These are phyloP conservation scores for Euphorbia peplus DNA, from an alignment of 345 rosid species.

Conservation along the genomic window DNA sequence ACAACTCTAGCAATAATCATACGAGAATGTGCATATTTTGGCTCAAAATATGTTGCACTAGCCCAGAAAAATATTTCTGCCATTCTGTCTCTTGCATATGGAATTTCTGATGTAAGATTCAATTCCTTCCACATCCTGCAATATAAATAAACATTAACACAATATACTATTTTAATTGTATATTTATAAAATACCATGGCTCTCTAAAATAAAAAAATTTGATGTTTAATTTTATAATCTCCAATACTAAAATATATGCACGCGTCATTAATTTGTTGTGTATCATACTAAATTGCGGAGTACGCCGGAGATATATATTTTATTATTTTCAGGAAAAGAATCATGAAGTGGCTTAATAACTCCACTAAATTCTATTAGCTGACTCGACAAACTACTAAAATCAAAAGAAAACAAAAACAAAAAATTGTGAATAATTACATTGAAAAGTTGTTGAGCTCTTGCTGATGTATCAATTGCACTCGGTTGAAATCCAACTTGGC, in stretches of 20 bases:
- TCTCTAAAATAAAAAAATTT: no score
- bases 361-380: no score
- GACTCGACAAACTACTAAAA: neutral
- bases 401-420: neutral
- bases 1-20: slow-evolving; percentile 2
- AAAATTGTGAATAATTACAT: neutral
- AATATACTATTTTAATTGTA: no score
- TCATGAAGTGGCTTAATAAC: no score
- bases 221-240: no score
- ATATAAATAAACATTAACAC: neutral
- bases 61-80: slow-evolving; percentile 10
- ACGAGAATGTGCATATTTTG: neutral
- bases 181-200: no score
- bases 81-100: slow-evolving; percentile 11
- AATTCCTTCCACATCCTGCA: neutral
- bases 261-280: no score
- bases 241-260: no score
- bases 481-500: neutral
- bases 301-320: no score
- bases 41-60: neutral
- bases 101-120: neutral
- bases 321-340: no score
- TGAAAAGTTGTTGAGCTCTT: neutral
- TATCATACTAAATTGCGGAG: no score
- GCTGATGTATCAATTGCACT: slow-evolving; percentile 1